phyloP scores from a whole-genome alignment of 2,329 filamentous ascomycete species.

The Hymenotorrendiella dingleyae region DNA sequence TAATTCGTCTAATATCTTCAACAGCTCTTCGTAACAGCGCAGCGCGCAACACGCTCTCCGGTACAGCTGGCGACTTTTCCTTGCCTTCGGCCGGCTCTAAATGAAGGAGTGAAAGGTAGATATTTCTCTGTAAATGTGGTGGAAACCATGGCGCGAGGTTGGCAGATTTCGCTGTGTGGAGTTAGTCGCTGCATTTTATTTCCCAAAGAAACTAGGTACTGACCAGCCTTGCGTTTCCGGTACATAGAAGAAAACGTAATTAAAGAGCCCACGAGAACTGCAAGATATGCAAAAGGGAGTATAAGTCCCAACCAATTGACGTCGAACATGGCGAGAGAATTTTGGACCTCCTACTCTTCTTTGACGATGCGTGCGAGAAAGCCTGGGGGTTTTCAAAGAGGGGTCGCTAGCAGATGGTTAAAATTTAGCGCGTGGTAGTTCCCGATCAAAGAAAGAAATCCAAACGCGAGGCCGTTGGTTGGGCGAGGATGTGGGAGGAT shows the following conservation, averaged over 20 bases:
- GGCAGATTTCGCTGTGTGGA: conserved; percentile 60
- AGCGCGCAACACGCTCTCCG: conserved; percentile 80
- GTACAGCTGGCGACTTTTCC: conserved; percentile 64
- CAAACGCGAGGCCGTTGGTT: neutral
- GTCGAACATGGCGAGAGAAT: conserved; percentile 27
- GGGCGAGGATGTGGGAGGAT: neutral
- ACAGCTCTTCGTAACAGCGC: conserved; percentile 83
- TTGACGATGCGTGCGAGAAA: no score
- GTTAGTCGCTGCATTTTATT: conserved; percentile 17
- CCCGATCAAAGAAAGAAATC: neutral
- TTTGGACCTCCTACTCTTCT: no score
- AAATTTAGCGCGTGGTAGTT: no score
- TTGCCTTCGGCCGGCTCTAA: conserved; percentile 56
- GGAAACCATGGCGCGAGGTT: conserved; percentile 93
- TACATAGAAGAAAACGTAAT: conserved; percentile 91
- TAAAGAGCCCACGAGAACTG: conserved; percentile 80
- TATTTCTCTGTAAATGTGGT: conserved; percentile 82
- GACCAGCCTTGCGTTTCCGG: conserved; percentile 82
- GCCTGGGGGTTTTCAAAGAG: neutral
- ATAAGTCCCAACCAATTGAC: conserved; percentile 78
- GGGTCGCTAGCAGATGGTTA: no score
- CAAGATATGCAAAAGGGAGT: conserved; percentile 84
- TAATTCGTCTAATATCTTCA: conserved; percentile 88
- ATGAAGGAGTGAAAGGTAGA: conserved; percentile 90
- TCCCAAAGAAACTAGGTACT: conserved; percentile 28